A percentile compares a stretch with the other conserved stretches of the same genome.
Conservation (phyloP, 176 grass and related monocot genomes). For the Alopecurus myosuroides region DNA sequence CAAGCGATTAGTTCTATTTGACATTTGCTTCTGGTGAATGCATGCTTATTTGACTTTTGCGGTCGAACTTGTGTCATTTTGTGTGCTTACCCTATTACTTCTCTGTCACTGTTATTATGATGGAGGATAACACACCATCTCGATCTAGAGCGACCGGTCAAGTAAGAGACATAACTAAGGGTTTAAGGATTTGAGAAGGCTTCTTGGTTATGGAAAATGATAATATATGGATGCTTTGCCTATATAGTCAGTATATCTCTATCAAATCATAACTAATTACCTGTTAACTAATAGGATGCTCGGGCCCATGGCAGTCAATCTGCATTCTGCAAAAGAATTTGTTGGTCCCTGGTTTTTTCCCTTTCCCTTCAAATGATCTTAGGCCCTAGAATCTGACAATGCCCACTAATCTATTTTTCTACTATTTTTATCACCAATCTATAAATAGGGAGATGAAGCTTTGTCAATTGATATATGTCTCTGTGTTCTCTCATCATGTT, state of each 20-base stretch:
- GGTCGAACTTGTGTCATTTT: not conserved
- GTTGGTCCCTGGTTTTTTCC: too few relatives aligned
- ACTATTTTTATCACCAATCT: too few relatives aligned
- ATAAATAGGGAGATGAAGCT: too few relatives aligned
- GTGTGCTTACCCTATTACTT: not conserved
- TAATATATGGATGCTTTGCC: not conserved
- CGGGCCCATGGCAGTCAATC: not conserved
- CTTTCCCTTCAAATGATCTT: too few relatives aligned
- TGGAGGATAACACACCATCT: too few relatives aligned
- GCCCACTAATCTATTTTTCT: too few relatives aligned
- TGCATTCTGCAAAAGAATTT: not conserved
- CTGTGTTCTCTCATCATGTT: too few relatives aligned
- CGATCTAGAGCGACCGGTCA: not conserved
- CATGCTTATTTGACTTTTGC: not conserved
- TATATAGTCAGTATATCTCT: not conserved
- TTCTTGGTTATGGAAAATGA: not conserved
- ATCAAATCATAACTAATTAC: not conserved
- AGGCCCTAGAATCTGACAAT: too few relatives aligned
- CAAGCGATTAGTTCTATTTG: slow-evolving; percentile 49
- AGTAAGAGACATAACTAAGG: not conserved
- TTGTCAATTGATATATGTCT: too few relatives aligned
- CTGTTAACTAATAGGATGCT: not conserved
- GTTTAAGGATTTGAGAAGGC: not conserved
- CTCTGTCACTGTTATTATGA: too few relatives aligned
- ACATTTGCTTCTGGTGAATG: not conserved